Evolutionary conservation across 768 basidiomycete species (phyloP), one percentile per base, ranked within the genome.

Genomic region (Polyporus arcularius): DNA sequence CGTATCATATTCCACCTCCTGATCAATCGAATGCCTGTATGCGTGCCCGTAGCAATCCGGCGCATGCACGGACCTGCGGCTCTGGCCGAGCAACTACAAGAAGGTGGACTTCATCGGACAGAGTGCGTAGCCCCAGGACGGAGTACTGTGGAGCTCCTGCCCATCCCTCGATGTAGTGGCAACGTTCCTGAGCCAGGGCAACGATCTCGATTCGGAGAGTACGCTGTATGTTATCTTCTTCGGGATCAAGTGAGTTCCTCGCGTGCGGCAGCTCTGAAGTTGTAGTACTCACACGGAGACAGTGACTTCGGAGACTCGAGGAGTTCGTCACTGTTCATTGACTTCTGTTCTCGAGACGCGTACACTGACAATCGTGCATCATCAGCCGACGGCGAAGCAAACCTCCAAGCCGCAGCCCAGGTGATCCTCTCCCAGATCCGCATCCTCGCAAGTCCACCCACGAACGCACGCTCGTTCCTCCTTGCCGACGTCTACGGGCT

Each of bases 141-240:
- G 21, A 39, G 43, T 15, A n/a, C 26, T 15, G n/a, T 18, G 10
- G 35, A 47, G 43, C 21, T 48, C 7, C 9, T 30, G 11, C n/a
- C 10, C 11, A 12, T 43, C 8, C 15, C 35, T 12, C 7, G 30
- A 2, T 3, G 42, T 40, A 85, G 82, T 78, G 47, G 61, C 71
- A 9, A 75, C 68, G 3, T 84, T 83, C 64, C 64, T 84, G 28
- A 62, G 72, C 18, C 82, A 83, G 61, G 70, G 70, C 0, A 72
- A 85, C 61, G 55, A 71, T 0, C 70, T 84, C 6, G 73, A 83
- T 61, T 76, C 82, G 0, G 68, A 72, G 1, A 80, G 79, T 2
- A 83, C 83, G 3, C 70, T 85, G 7, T 85, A 82, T 55, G 75
- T 76, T 1, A 65, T 81, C 8, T 85, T 85, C 67, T 83, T 84